Base-by-base conservation (phyloP, 108 stramenopile species). In the Discostella pseudostelligera region DNA sequence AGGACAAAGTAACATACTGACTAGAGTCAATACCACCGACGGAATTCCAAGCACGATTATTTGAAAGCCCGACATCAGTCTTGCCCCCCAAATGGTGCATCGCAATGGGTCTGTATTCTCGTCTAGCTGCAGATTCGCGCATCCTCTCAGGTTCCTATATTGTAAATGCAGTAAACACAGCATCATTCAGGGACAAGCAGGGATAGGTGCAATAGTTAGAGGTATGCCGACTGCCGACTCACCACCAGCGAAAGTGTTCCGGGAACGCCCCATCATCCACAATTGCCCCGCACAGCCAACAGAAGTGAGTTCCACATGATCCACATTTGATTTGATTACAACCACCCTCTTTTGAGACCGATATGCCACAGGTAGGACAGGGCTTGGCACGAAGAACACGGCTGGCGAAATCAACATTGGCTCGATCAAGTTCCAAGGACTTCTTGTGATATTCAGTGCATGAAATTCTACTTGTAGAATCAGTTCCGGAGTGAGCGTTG, bases 101-200 rank as follows among this genome's bases (percentile, higher is more conserved):
- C 24, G 22, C 19, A 46, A 43, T 13, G 59, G 80, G 44, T 81
- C 57, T 17, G 50, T 29, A 20, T 59, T 80, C 58, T 82, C 81
- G 70, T 84, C 81, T 50, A 85, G 56, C 47, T 85, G 84, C 83
- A 81, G 81, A 56, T 85, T 85, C 2, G 84, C 83, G 35, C 84
- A 85, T 3, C 84, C 84, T 29, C 39, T 53, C 11, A 80, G 26
- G 43, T 80, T 78, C 79, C 49, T 50, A 25, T 25, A 8, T 50
- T 11, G 21, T 14, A 59, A 19, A 50, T 25, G 49, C 2, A 50
- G 49, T 25, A 32, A n/a, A n/a, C n/a, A n/a, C n/a, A n/a, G n/a
- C n/a, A n/a, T n/a, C n/a, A n/a, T n/a, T n/a, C n/a, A n/a, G n/a
- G n/a, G n/a, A n/a, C n/a, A n/a, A n/a, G n/a, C n/a, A n/a, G n/a